Evolutionary conservation across 2,329 filamentous ascomycete genomes (phyloP), one percentile per base, ranked within the genome.

Genomic region (Penicillium sp.): DNA sequence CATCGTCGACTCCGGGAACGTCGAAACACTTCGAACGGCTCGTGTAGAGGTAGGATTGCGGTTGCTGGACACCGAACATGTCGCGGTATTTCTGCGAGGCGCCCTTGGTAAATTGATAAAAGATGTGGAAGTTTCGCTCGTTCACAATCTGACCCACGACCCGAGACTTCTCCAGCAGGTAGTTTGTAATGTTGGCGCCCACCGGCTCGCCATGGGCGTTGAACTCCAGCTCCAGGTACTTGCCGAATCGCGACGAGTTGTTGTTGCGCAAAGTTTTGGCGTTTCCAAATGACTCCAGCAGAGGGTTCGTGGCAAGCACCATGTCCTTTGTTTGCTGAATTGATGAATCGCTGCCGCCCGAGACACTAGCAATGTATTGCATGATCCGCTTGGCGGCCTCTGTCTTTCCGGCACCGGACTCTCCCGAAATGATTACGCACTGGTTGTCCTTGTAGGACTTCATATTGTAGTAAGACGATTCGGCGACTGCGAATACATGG

Each of bases 391-490:
- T 97, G 50, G 93, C 93, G 4, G 93, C 93, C 72, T 98, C 93
- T 11, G 93, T 98, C 78, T 98, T 98, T 68, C 93, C 93, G 27
- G 93, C 93, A 66, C 93, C 93, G 2, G 93, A 97, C 73, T 98
- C 93, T 66, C 93, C 93, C 4, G 93, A 97, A 60, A 98, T 98
- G 70, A 98, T 98, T 58, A 98, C 91, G 74, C 93, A 97, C 70
- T 98, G 93, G 74, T 97, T 97, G 61, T 97, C 93, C 64, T 89
- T 89, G 77, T 98, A 98, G 38, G 90, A 91, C 70, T 97, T 97
- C 93, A 98, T 97, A 76, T 98, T 97, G 76, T 97, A 97, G 76
- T 98, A 98, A 45, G 90, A 72, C 6, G 91, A 86, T 72, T 98
- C 93, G 65, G 93, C 93, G 63, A 98, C 93, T 51, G 89, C 91